Percentiles rank a stretch among this genome's conserved stretches.
phyloP scores from a whole-genome alignment of 2,329 filamentous ascomycete genomes.

The Ceratocystis cacaofunesta region DNA sequence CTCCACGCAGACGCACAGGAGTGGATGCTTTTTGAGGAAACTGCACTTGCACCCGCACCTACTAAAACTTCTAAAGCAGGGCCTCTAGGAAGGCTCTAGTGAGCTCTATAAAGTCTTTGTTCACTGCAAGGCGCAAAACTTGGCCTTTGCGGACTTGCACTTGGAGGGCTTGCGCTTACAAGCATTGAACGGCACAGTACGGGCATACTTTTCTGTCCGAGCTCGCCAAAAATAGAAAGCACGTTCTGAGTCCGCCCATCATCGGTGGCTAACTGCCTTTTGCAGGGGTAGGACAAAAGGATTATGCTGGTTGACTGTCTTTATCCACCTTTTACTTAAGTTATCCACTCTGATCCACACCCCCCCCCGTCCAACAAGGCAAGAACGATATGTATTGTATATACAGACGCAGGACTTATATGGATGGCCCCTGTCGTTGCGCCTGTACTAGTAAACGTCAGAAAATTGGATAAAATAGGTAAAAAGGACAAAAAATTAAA shows the following conservation, averaged over 20 bases:
- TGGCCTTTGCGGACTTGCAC: neutral
- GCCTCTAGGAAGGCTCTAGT: neutral
- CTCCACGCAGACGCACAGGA: neutral
- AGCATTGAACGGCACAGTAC: constrained; percentile 2
- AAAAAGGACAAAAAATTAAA: neutral
- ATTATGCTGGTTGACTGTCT: neutral
- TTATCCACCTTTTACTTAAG: neutral
- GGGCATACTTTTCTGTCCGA: neutral
- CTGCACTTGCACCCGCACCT: neutral
- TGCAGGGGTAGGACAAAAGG: neutral
- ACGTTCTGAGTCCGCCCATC: neutral
- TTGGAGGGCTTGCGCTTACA: neutral
- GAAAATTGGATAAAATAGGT: neutral
- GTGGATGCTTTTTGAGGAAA: neutral
- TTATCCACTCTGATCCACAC: no score
- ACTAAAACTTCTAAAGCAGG: neutral
- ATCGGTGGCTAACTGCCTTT: neutral
- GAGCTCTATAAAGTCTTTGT: neutral
- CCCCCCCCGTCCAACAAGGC: no score
- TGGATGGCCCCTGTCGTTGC: neutral
- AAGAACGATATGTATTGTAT: no score
- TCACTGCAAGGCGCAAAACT: neutral
- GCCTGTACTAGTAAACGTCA: neutral
- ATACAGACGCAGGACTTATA: neutral
- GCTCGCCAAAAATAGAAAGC: neutral